Evolutionary conservation across 192 early-diverging fungal genomes (phyloP).

Genomic region (Rhizophlyctis rosea): DNA sequence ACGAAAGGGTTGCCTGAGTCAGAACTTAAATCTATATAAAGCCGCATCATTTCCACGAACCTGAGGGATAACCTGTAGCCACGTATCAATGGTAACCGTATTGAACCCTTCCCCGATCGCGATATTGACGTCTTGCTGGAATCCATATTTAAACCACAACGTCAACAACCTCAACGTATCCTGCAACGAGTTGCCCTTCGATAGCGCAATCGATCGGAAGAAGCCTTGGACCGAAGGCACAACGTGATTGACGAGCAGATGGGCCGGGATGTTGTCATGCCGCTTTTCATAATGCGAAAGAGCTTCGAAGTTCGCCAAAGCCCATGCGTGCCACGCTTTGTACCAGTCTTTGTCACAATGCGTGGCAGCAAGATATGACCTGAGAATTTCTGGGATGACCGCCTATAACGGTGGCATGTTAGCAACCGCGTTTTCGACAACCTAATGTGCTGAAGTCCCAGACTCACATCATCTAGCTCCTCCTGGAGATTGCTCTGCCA

Average conservation of each 20-base stretch:
- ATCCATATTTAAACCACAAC: slow-evolving; percentile 94
- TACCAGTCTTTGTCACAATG: slow-evolving; percentile 90
- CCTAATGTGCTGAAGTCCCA: slow-evolving; percentile 17
- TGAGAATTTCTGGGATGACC: slow-evolving; percentile 68
- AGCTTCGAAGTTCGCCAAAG: slow-evolving; percentile 88
- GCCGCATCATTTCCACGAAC: slow-evolving; percentile 20
- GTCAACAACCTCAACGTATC: slow-evolving; percentile 91
- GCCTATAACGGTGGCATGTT: slow-evolving; percentile 3
- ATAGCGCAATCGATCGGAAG: slow-evolving; percentile 88
- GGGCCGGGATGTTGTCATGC: slow-evolving; percentile 44
- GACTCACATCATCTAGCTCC: slow-evolving; percentile 57
- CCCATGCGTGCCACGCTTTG: slow-evolving; percentile 97
- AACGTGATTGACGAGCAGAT: slow-evolving; percentile 59
- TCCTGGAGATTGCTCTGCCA: slow-evolving; percentile 72
- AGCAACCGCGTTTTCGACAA: neutral
- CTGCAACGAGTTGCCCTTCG: slow-evolving; percentile 81
- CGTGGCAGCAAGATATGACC: slow-evolving; percentile 81
- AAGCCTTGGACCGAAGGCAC: slow-evolving; percentile 90
- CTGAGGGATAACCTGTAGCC: slow-evolving; percentile 98
- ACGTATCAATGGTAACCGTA: slow-evolving; percentile 83
- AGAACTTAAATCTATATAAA: slow-evolving; percentile 1
- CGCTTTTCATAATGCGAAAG: slow-evolving; percentile 70
- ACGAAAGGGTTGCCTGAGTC: slow-evolving; percentile 8
- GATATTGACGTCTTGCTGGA: slow-evolving; percentile 76
- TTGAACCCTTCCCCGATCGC: slow-evolving; percentile 80